Base-by-base conservation (phyloP, 306 rosid species). In the Herpetospermum pedunculosum region DNA sequence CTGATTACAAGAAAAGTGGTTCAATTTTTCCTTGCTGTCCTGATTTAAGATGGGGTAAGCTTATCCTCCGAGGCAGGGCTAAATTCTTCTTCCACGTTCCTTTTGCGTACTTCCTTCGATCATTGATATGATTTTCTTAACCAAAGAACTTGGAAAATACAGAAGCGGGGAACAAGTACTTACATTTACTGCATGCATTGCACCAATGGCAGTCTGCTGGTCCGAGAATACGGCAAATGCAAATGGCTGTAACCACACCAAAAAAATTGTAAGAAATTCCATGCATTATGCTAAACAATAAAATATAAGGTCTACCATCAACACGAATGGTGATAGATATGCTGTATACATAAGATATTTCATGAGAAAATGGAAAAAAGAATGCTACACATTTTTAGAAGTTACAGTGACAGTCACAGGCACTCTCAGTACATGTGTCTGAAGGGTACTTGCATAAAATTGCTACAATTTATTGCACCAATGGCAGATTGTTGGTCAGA, bases 151-250 rank as follows among this genome's bases (percentile, higher is more conserved):
- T 23, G n/a, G 26, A 38, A 70, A 70, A 73, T 73, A 37, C 37
- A 38, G 64, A 55, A 35, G 58, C 38, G 13, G 21, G 41, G 37
- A 19, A 44, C 15, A 46, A 9, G 53, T 67, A 48, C 96, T 89
- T 73, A 94, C 98, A 85, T 91, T 94, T 54, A 89, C 70, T 2
- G 95, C 91, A 29, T 91, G 97, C 97, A 86, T 85, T 74, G 92
- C 95, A 78, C 83, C 82, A 6, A 94, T 71, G 29, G 98, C 97
- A 5, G 92, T 83, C 28, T 89, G 96, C 85, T 94, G 97, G 77
- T 85, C 90, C 54, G 78, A 50, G 79, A 94, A 94, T 73, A 94
- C 95, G 35, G 95, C 99, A 76, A 94, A 94, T 71, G 97, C 99
- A 82, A 91, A 91, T 19, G 98, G 91, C 98, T 94, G 78, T 53